Percentiles rank a stretch among this genome's conserved stretches.
phyloP scores from a whole-genome alignment of 2,329 filamentous ascomycete genomes.

The Septoria linicola region DNA sequence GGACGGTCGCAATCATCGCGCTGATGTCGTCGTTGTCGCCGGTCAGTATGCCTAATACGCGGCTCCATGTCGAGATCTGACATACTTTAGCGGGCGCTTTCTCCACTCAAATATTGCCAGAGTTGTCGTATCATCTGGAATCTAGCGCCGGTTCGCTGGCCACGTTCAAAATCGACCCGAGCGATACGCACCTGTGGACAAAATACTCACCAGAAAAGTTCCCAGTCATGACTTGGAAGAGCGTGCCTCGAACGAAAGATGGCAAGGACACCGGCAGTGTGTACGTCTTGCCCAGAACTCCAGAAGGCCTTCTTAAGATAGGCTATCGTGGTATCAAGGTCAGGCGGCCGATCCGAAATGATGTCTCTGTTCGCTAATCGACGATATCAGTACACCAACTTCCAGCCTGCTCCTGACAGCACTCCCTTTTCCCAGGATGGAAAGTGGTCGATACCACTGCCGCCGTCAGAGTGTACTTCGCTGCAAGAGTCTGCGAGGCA shows the following conservation, averaged over 20 bases:
- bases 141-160: neutral
- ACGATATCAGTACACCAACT: conserved; percentile 4
- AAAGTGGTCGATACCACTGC: conserved; percentile 3
- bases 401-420: neutral
- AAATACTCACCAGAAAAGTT: conserved; percentile 4
- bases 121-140: conserved; percentile 2
- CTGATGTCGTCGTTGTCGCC: neutral
- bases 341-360: neutral
- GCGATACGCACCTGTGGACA: neutral
- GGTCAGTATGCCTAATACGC: too few relatives aligned
- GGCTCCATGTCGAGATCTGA: too few relatives aligned
- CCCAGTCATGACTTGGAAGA: conserved; percentile 7
- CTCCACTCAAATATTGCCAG: conserved; percentile 1
- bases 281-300: conserved; percentile 1
- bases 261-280: conserved; percentile 4
- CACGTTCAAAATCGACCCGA: neutral
- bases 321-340: conserved; percentile 4
- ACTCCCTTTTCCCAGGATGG: neutral
- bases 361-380: neutral
- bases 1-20: neutral
- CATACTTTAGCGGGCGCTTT: neutral
- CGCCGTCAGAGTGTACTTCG: neutral
- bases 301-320: conserved; percentile 2
- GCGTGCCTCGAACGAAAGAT: neutral
- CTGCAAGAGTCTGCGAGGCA: neutral